Conservation (phyloP, 139 green algal genomes). For the Edaphochlamys debaryana region DNA sequence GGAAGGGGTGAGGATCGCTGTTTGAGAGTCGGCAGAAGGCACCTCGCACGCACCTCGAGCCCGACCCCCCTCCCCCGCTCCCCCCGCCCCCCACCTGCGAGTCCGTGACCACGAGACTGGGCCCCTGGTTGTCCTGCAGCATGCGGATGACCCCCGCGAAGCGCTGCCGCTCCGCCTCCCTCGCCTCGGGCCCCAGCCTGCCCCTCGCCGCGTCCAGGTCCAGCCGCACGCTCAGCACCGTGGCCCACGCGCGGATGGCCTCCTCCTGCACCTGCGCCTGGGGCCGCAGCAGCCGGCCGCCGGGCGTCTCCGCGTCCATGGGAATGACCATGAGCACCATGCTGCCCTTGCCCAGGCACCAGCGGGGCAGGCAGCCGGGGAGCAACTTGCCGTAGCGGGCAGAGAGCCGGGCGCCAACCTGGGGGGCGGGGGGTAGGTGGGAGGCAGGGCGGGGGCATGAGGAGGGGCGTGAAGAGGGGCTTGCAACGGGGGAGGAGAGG, state of each 20-base stretch:
- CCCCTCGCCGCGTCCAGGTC: constrained; percentile 65
- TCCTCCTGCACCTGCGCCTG: constrained; percentile 73
- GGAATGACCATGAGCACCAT: constrained; percentile 75
- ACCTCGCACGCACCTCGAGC: no score
- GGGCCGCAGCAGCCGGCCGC: constrained; percentile 70
- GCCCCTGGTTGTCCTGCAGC: constrained; percentile 55
- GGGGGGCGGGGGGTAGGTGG: no score
- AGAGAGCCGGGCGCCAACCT: background rate
- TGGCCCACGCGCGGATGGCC: constrained; percentile 67
- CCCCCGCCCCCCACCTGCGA: constrained; percentile 55
- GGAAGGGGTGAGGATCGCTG: no score
- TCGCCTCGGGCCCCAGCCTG: constrained; percentile 35
- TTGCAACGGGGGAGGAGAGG: background rate
- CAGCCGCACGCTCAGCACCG: constrained; percentile 67
- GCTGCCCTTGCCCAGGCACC: constrained; percentile 43
- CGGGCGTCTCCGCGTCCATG: constrained; percentile 79
- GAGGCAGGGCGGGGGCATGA: background rate
- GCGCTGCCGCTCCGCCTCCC: constrained; percentile 55
- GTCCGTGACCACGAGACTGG: constrained; percentile 70
- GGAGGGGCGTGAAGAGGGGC: background rate
- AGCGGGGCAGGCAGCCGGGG: constrained; percentile 51
- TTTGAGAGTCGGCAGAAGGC: no score
- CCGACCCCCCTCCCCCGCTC: no score
- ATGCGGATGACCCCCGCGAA: constrained; percentile 59
- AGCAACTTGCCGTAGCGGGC: constrained; percentile 12